Evolutionary conservation across 1,139 yeast genomes (phyloP).

Genomic region (Lodderomyces beijingensis): DNA sequence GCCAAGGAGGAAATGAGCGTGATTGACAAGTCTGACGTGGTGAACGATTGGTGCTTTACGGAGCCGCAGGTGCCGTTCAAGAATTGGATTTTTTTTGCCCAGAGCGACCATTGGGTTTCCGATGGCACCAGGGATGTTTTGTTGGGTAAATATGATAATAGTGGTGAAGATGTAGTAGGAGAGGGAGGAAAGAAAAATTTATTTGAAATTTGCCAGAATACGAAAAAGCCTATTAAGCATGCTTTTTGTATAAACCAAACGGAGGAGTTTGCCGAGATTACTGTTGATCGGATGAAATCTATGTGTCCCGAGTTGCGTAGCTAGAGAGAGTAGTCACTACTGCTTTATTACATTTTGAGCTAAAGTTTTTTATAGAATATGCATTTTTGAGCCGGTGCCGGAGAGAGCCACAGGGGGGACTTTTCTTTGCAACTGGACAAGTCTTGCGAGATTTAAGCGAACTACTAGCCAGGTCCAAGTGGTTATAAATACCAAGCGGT

Average conservation of each 20-base stretch:
- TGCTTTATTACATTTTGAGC: not conserved
- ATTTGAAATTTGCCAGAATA: slow-evolving; percentile 26
- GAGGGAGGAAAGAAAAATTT: slow-evolving; percentile 13
- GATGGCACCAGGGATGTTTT: slow-evolving; percentile 43
- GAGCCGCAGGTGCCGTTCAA: slow-evolving; percentile 9
- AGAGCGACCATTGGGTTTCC: slow-evolving; percentile 58
- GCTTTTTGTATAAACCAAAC: slow-evolving; percentile 57
- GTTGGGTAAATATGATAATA: slow-evolving; percentile 26
- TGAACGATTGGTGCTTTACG: slow-evolving; percentile 49
- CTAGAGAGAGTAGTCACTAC: not conserved
- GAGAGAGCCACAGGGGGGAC: no score
- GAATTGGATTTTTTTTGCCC: slow-evolving; percentile 57
- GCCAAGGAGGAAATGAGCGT: slow-evolving; percentile 54
- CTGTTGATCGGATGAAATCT: slow-evolving; percentile 17
- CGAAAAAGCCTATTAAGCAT: slow-evolving; percentile 41
- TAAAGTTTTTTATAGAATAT: no score
- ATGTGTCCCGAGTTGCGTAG: slow-evolving; percentile 1
- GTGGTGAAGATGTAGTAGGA: slow-evolving; percentile 15
- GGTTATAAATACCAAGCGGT: no score
- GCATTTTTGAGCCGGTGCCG: no score
- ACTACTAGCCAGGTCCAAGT: no score
- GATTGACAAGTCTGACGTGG: slow-evolving; percentile 38
- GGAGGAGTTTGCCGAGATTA: slow-evolving; percentile 45
- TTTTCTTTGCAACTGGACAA: no score
- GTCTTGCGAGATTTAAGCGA: no score